Conservation (phyloP, 2,329 filamentous ascomycete genomes). For the Alternaria conjuncta region DNA sequence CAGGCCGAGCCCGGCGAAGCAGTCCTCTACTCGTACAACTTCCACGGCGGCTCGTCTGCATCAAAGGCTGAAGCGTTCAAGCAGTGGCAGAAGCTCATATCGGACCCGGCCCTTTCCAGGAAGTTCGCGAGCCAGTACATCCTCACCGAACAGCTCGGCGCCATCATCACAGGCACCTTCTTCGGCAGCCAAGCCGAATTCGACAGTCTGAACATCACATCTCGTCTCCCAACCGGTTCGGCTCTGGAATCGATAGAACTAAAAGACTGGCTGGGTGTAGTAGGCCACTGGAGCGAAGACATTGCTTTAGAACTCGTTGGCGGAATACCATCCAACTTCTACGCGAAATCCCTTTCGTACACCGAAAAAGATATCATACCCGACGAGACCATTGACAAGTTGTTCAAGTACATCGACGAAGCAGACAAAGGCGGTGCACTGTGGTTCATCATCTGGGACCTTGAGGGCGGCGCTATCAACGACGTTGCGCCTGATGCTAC, state of each 20-base stretch:
- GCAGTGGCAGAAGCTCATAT: constrained; percentile 44
- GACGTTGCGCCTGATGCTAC: constrained; percentile 41
- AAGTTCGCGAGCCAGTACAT: constrained; percentile 46
- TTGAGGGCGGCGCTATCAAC: constrained; percentile 43
- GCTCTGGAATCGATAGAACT: constrained; percentile 31
- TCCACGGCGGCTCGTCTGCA: constrained; percentile 29
- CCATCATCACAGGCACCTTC: constrained; percentile 43
- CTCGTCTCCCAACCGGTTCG: constrained; percentile 27
- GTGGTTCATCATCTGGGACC: constrained; percentile 46
- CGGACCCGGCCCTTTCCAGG: constrained; percentile 38
- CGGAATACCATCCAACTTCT: constrained; percentile 41
- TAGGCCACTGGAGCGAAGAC: constrained; percentile 44
- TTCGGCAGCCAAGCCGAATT: constrained; percentile 43
- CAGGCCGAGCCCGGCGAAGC: constrained; percentile 41
- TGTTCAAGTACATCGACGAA: constrained; percentile 42
- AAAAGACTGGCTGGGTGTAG: constrained; percentile 43
- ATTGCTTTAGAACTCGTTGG: constrained; percentile 38
- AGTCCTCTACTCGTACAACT: constrained; percentile 43
- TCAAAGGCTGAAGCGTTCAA: constrained; percentile 42
- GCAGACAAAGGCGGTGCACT: constrained; percentile 41
- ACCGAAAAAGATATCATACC: constrained; percentile 40
- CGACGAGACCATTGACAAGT: constrained; percentile 36
- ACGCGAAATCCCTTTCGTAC: constrained; percentile 45
- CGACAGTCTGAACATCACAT: constrained; percentile 41
- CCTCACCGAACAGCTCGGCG: constrained; percentile 36